phyloP scores from a whole-genome alignment of 768 basidiomycete species.

The Hygrocybe coccinea region DNA sequence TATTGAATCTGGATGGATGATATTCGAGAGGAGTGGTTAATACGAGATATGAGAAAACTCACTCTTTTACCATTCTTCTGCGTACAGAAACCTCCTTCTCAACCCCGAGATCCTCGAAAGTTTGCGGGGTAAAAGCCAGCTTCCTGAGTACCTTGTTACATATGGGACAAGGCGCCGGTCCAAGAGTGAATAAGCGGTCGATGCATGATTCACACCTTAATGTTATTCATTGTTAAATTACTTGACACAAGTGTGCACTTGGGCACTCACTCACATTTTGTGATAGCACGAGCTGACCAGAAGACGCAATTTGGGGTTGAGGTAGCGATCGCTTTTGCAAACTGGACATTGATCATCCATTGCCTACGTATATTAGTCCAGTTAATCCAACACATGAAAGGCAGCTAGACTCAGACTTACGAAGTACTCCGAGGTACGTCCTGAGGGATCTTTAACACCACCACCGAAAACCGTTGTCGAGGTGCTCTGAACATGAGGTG shows the following conservation, averaged over 20 bases:
- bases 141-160: constrained; percentile 86
- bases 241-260: background rate
- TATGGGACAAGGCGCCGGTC: constrained; percentile 93
- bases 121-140: constrained; percentile 91
- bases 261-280: constrained; percentile 81
- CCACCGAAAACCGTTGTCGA: constrained; percentile 74
- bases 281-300: constrained; percentile 97
- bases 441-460: constrained; percentile 82
- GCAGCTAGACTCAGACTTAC: constrained; percentile 41
- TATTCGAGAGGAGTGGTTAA: background rate
- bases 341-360: constrained; percentile 96
- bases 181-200: constrained; percentile 90
- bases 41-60: constrained; percentile 20
- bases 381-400: background rate
- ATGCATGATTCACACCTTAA: constrained; percentile 98
- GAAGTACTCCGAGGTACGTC: constrained; percentile 74
- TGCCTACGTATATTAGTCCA: constrained; percentile 41
- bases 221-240: background rate
- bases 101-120: constrained; percentile 86
- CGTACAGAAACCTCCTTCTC: constrained; percentile 93
- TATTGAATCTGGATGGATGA: constrained; percentile 72
- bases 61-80: constrained; percentile 87
- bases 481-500: constrained; percentile 63
- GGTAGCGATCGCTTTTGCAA: constrained; percentile 92
- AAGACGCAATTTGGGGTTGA: constrained; percentile 89